These are phyloP conservation scores for Eucalyptus sp. DNA, from an alignment of 345 rosid genomes.

Conservation along the genomic window DNA sequence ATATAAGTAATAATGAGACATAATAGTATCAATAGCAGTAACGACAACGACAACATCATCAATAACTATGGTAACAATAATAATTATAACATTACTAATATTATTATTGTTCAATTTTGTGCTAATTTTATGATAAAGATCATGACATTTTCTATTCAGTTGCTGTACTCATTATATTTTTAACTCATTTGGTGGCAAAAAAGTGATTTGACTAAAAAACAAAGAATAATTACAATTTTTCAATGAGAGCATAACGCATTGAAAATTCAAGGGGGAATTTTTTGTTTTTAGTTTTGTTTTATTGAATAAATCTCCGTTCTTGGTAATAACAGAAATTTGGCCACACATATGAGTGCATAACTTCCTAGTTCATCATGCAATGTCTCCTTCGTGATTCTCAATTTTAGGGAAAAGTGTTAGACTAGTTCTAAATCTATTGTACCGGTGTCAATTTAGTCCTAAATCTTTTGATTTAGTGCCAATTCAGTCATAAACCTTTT, in stretches of 20 bases:
- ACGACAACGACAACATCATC: not conserved
- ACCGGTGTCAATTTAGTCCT: rapidly evolving
- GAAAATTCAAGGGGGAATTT: not conserved
- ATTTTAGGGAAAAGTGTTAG: too few relatives aligned
- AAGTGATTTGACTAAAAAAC: not conserved
- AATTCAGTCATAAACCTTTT: too few relatives aligned
- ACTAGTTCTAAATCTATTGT: too few relatives aligned
- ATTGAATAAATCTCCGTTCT: not conserved
- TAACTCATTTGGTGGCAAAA: not conserved
- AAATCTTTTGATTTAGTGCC: too few relatives aligned
- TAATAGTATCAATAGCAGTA: not conserved
- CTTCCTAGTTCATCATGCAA: not conserved
- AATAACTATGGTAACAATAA: not conserved
- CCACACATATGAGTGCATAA: not conserved
- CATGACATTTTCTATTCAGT: not conserved
- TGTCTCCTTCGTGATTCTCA: not conserved
- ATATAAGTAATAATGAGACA: not conserved
- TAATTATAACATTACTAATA: too few relatives aligned
- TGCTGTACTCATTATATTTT: not conserved
- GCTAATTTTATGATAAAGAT: not conserved
- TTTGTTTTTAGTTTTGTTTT: not conserved
- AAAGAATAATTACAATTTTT: not conserved
- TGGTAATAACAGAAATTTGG: not conserved
- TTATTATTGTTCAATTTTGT: not conserved
- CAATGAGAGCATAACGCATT: not conserved